These are phyloP conservation scores for Hygrophila difformis DNA, from an alignment of 257 asterid genomes.

Conservation along the genomic window DNA sequence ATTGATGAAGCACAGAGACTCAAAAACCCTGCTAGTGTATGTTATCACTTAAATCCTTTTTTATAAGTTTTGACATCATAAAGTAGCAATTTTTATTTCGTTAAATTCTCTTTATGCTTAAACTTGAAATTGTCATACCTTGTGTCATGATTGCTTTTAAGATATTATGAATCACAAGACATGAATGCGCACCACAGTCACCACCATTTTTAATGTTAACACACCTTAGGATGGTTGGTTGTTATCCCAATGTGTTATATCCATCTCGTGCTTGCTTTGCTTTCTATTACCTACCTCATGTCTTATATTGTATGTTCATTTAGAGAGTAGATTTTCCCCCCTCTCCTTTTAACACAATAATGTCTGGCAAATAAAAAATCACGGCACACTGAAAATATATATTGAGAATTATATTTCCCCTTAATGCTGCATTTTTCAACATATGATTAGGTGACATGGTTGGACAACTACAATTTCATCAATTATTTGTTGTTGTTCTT, in stretches of 20 bases:
- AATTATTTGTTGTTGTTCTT: slow-evolving; percentile 7
- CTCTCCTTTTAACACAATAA: no score
- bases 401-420: not conserved
- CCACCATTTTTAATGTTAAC: not conserved
- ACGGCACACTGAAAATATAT: not conserved
- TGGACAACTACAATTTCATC: not conserved
- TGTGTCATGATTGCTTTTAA: not conserved
- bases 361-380: no score
- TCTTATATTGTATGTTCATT: no score
- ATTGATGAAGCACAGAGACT: slow-evolving; percentile 97
- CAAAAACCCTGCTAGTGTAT: slow-evolving; percentile 80
- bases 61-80: not conserved
- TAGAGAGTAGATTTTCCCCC: no score
- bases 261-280: not conserved
- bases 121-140: slow-evolving; percentile 4
- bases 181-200: no score
- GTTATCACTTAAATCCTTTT: slow-evolving; percentile 14
- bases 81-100: slow-evolving; percentile 7
- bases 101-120: slow-evolving; percentile 3
- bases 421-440: slow-evolving; percentile 4
- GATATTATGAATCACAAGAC: no score
- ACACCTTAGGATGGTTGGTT: slow-evolving; percentile 1
- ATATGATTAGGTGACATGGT: slow-evolving; percentile 3
- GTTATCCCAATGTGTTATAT: not conserved
- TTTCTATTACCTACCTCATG: slow-evolving; percentile 13